phyloP scores from a whole-genome alignment of 176 grass and related monocot species.

The Zoysia japonica region DNA sequence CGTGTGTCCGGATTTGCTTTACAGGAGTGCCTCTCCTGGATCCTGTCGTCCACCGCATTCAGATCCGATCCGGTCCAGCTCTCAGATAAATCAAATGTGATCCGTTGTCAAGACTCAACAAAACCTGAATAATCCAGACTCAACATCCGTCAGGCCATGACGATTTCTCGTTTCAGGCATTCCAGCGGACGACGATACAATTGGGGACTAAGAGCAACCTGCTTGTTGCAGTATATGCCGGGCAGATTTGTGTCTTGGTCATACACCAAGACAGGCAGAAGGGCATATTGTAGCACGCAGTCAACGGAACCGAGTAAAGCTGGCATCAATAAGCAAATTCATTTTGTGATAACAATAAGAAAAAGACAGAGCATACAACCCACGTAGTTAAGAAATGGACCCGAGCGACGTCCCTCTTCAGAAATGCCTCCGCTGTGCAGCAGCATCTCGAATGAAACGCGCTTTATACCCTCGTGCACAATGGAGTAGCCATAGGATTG shows the following conservation, averaged over 20 bases:
- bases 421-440: constrained; percentile 12
- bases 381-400: constrained; percentile 11
- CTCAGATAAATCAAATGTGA: neutral
- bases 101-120: neutral
- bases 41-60: neutral
- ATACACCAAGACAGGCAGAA: neutral
- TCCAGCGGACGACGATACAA: neutral
- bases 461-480: constrained; percentile 30
- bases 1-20: constrained; percentile 4
- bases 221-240: neutral
- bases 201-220: neutral
- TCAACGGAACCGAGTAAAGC: neutral
- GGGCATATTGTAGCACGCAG: neutral
- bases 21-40: neutral
- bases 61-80: constrained; percentile 16
- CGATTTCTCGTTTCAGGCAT: neutral
- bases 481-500: constrained; percentile 7
- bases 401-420: no score
- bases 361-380: constrained; percentile 35
- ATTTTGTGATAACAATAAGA: constrained; percentile 1
- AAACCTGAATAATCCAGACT: neutral
- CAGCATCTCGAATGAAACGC: constrained; percentile 9
- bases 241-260: neutral
- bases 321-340: neutral
- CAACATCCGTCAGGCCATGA: neutral